phyloP scores from a whole-genome alignment of 1,284 basidiomycete genomes.

The Ustilago hordei region DNA sequence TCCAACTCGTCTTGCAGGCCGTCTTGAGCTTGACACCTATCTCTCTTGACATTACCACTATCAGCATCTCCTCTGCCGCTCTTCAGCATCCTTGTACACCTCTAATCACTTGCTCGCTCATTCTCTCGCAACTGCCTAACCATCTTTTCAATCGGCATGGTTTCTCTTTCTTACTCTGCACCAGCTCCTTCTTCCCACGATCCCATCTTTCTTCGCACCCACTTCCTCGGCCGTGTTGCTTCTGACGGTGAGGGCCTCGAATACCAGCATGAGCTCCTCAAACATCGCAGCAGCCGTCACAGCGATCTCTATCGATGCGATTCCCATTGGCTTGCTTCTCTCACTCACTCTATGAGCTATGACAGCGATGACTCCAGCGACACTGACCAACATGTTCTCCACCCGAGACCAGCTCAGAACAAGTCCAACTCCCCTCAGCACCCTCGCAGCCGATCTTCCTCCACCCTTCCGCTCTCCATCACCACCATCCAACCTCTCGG shows the following conservation, averaged over 20 bases:
- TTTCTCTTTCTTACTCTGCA: constrained; percentile 31
- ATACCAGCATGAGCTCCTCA: constrained; percentile 37
- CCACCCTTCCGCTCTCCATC: constrained; percentile 25
- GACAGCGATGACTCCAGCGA: constrained; percentile 43
- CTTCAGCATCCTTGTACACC: neutral
- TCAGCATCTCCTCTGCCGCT: neutral
- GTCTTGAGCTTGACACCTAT: constrained; percentile 3
- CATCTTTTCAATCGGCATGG: constrained; percentile 23
- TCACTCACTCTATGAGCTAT: constrained; percentile 27
- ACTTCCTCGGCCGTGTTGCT: constrained; percentile 49
- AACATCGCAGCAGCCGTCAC: constrained; percentile 41
- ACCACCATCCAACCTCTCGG: constrained; percentile 12
- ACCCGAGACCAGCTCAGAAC: neutral
- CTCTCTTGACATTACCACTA: neutral
- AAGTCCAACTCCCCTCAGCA: constrained; percentile 11
- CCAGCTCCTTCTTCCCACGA: constrained; percentile 33
- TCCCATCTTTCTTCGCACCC: constrained; percentile 46
- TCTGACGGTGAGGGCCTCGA: constrained; percentile 46
- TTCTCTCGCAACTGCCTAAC: neutral
- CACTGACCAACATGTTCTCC: constrained; percentile 29
- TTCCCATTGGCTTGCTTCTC: constrained; percentile 40
- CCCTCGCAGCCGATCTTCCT: constrained; percentile 25
- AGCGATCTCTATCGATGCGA: constrained; percentile 40
- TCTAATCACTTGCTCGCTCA: neutral
- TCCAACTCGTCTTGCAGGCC: neutral